Evolutionary conservation across 169 alveolate species (phyloP), one percentile per base, ranked within the genome.

Genomic region (Babesia microti): DNA sequence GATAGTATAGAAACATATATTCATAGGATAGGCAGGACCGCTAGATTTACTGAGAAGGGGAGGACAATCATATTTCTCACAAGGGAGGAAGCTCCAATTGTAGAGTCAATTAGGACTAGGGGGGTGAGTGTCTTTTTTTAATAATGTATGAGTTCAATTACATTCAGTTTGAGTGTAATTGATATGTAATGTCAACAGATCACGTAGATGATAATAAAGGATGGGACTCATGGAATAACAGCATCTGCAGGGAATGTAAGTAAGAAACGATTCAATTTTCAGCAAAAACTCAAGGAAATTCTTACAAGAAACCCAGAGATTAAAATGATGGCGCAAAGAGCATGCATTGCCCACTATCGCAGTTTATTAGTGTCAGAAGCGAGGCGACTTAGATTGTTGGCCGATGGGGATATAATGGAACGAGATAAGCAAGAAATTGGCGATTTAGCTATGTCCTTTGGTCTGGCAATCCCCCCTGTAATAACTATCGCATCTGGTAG

Each of bases 1-100:
- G 97, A 88, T 41, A 91, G 93, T 52, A 76, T 84, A 0, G 82
- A 81, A 22, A 90, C 93, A 19, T 95, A 95, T 66, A 81, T 94
- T 21, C 98, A 93, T 67, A 78, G 99, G 68, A 94, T 92, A 17
- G 98, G 98, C 26, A 84, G 98, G 59, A 89, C 98, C 41, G 98
- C 98, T 5, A 71, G 98, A 42, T 85, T 87, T 56, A 83, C 91
- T 57, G 86, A 89, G 27, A 90, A 87, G 50, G 99, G 99, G 6
- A 59, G 44, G 9, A 60, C 79, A 2, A 46, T 83, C 26, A 18
- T 78, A 15, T 56, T 83, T 15, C 33, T 78, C 6, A 32, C 63
- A 29, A 81, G 71, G 47, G 63, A 68, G 9, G 87, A 78, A 30
- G 12, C 55, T 6, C 40, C 46, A 15, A 35, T 65, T 7, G 56